Conservation (phyloP, 73 alveolate species). For the Paramecium bursaria region DNA sequence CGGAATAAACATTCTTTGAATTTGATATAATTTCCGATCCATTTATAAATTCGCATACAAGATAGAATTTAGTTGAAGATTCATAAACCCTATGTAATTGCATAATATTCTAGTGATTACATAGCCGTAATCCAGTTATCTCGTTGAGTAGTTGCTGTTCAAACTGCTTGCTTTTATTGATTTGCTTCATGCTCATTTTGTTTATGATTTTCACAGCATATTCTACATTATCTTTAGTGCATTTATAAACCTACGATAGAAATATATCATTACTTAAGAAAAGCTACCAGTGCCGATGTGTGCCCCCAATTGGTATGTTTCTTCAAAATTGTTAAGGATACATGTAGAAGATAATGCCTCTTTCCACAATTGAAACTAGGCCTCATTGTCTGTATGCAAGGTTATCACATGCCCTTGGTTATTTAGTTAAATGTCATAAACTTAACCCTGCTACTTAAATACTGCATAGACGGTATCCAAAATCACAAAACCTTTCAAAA, state of each 20-base stretch:
- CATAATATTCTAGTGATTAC: neutral
- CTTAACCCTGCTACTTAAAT: neutral
- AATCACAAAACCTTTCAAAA: neutral
- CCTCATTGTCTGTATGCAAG: neutral
- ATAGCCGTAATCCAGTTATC: neutral
- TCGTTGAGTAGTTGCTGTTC: conserved; percentile 15
- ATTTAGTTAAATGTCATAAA: neutral
- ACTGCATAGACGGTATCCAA: conserved; percentile 5
- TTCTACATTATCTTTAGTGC: neutral
- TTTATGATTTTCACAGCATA: conserved; percentile 29
- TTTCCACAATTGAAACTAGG: neutral
- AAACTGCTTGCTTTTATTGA: neutral
- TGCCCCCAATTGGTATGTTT: neutral
- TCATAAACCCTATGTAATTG: conserved; percentile 34
- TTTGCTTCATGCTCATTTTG: neutral
- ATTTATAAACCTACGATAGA: conserved; percentile 3
- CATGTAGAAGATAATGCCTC: neutral
- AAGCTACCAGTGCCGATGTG: conserved; percentile 38
- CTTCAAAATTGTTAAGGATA: conserved; percentile 5
- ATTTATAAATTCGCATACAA: conserved; percentile 26
- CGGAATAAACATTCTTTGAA: neutral
- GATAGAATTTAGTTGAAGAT: neutral
- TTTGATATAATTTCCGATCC: conserved; percentile 21
- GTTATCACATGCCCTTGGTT: conserved; percentile 14
- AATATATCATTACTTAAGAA: neutral